These are phyloP conservation scores for Salvia hispanica DNA, from an alignment of 257 asterid species.

Conservation along the genomic window DNA sequence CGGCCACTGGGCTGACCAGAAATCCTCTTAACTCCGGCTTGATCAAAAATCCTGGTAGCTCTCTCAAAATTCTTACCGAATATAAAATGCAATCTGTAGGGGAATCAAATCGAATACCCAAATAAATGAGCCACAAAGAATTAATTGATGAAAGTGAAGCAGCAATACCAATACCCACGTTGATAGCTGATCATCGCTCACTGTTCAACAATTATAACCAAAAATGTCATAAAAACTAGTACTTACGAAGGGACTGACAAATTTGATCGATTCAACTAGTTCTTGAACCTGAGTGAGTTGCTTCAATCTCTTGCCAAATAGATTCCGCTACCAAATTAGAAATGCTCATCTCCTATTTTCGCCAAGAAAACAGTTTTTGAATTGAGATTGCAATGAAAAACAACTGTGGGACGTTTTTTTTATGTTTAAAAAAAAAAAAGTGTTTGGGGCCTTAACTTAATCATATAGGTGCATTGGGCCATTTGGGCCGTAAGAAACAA, in stretches of 20 bases:
- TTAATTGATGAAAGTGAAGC: background rate
- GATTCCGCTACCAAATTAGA: constrained; percentile 64
- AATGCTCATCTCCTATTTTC: constrained; percentile 49
- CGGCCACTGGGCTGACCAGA: constrained; percentile 76
- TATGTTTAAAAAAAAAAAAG: too few species aligned
- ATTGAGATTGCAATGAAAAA: background rate
- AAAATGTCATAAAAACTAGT: constrained; percentile 23
- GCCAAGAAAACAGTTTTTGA: background rate
- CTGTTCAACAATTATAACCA: constrained; percentile 39
- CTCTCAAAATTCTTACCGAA: constrained; percentile 86
- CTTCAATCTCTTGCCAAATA: constrained; percentile 69
- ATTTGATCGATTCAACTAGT: background rate
- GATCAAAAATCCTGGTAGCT: constrained; percentile 80
- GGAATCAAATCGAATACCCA: background rate
- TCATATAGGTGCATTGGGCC: too few species aligned
- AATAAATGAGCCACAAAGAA: background rate
- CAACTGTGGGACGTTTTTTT: background rate
- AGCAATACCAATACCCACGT: constrained; percentile 46
- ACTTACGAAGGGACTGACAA: too few species aligned
- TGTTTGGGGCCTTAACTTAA: too few species aligned
- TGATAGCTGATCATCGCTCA: constrained; percentile 81
- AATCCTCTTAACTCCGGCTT: constrained; percentile 77
- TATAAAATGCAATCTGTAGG: constrained; percentile 69
- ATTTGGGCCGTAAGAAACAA: too few species aligned
- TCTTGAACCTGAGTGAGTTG: constrained; percentile 61